Conservation (phyloP, 1,139 yeast genomes). For the Kodamaea anthophila region DNA sequence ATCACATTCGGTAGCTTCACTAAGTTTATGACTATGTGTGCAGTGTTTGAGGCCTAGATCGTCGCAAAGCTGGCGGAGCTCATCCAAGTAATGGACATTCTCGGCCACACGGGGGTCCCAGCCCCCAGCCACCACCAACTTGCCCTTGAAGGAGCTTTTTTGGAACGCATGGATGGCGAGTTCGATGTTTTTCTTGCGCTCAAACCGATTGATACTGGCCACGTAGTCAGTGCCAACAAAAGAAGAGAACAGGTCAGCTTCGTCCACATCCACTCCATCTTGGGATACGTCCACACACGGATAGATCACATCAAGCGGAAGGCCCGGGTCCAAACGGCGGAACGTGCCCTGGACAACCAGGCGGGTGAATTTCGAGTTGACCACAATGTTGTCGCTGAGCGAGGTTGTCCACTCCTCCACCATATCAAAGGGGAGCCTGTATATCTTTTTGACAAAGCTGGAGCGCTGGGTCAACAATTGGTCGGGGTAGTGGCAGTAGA, state of each 20-base stretch:
- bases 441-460: conserved; percentile 51
- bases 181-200: conserved; percentile 73
- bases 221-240: conserved; percentile 41
- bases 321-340: conserved; percentile 22
- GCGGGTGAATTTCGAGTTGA: conserved; percentile 80
- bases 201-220: conserved; percentile 82
- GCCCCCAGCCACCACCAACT: conserved; percentile 84
- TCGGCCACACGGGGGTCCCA: conserved; percentile 73
- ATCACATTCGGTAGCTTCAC: conserved; percentile 45
- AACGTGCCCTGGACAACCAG: conserved; percentile 64
- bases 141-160: conserved; percentile 16
- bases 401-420: conserved; percentile 79
- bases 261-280: conserved; percentile 14
- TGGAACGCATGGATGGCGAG: conserved; percentile 62
- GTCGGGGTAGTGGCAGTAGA: conserved; percentile 97
- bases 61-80: conserved; percentile 49
- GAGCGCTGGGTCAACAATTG: conserved; percentile 62
- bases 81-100: conserved; percentile 65
- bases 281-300: conserved; percentile 68
- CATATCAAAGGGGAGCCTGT: conserved; percentile 75
- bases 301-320: conserved; percentile 68
- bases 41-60: conserved; percentile 37
- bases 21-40: no score
- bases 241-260: conserved; percentile 24
- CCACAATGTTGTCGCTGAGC: conserved; percentile 72